Base-by-base conservation (phyloP, 2,329 filamentous ascomycete genomes). In the Colletotrichum horii region DNA sequence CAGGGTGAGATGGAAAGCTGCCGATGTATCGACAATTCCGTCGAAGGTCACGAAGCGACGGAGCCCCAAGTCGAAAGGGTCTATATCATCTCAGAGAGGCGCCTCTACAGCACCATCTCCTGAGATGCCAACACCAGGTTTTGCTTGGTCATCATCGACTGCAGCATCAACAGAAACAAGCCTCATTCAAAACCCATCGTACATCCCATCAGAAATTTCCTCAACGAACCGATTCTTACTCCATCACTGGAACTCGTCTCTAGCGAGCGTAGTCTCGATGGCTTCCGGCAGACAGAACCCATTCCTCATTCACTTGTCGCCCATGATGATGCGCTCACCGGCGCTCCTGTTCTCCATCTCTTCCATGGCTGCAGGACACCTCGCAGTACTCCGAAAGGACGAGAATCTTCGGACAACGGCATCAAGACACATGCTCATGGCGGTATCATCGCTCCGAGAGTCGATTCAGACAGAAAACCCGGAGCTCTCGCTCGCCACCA, bases 231-330 rank as follows among this genome's bases (percentile, higher is more conserved):
- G 65, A 3, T 70, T 55, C 55, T 77, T 83, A 16, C 79, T 83
- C 3, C 70, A 83, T 55, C 82, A 83, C 70, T 83, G 82, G 82
- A 77, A 72, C 12, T 77, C 74, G 1, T 80, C 78, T 2, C 65
- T 83, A 19, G 80, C 79, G 2, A 72, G 78, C 15, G 74, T 81
- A 8, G 78, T 83, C 30, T 82, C 81, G 8, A 80, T 83, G 78
- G 76, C 79, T 6, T 76, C 81, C 11, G 76, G 78, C 6, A 43
- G 72, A 15, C 76, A 72, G 16, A 82, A 82, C 12, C 81, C 79
- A 4, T 83, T 83, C 65, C 80, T 83, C 36, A 32, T 79, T 12
- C 79, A 83, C 30, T 77, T 83, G 32, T 83, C 80, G 2, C 82
- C 82, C 4, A 82, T 83, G 80, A 78, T 81, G 66, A 26, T 77